phyloP scores from a whole-genome alignment of 176 grass and related monocot genomes.

The Triticum turgidum region DNA sequence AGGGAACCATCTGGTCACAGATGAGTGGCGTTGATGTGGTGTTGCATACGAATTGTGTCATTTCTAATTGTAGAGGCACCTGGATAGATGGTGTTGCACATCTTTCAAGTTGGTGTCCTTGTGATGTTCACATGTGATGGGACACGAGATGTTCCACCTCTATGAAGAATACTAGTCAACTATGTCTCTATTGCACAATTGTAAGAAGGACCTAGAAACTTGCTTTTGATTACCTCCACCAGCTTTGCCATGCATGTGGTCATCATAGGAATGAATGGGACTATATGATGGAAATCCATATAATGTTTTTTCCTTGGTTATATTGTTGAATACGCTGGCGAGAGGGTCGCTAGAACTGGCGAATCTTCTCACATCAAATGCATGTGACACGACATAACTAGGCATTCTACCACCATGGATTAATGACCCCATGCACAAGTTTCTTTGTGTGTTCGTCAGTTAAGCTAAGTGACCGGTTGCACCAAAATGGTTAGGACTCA shows the following conservation, averaged over 20 bases:
- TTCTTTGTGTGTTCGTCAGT: background rate
- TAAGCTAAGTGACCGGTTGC: background rate
- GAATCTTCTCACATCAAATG: background rate
- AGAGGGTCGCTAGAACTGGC: constrained; percentile 5
- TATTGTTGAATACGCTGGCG: constrained; percentile 17
- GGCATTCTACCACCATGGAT: background rate
- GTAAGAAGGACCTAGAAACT: background rate
- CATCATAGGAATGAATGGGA: background rate
- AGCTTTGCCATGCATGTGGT: no score
- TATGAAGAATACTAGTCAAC: background rate
- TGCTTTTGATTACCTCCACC: background rate
- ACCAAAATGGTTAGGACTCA: no score
- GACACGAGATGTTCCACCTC: constrained; percentile 1
- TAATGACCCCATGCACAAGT: background rate
- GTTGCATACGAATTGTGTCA: background rate
- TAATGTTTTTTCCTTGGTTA: background rate
- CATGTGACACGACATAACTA: background rate
- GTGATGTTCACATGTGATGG: background rate
- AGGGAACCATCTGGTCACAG: background rate
- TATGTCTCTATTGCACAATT: no score
- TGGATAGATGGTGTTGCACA: no score
- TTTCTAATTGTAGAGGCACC: background rate
- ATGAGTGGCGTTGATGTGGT: background rate
- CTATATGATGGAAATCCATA: background rate
- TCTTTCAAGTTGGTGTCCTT: background rate